Percentiles rank a stretch among this genome's conserved stretches.
Evolutionary conservation across 495 filamentous ascomycete species (phyloP).

Genomic region (Penicillium odoratum): DNA sequence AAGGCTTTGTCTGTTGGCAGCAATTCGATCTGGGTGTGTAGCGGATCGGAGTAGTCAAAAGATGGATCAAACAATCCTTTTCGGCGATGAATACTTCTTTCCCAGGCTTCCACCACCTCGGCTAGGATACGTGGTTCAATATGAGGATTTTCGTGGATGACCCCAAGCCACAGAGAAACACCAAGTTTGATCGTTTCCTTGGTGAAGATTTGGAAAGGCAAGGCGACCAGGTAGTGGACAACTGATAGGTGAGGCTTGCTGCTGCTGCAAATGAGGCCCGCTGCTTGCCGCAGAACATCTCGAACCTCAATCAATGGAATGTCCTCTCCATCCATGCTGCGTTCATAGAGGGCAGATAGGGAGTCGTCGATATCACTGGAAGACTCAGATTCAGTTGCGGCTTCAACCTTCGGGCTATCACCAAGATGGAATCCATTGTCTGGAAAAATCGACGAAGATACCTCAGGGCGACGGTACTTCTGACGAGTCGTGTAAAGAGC

Average conservation of each 20-base stretch:
- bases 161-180: slow-evolving; percentile 91
- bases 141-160: slow-evolving; percentile 92
- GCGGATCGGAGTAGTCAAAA: slow-evolving; percentile 75
- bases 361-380: slow-evolving; percentile 29
- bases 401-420: not conserved
- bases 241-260: slow-evolving; percentile 71
- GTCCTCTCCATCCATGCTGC: slow-evolving; percentile 61
- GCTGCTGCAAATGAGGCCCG: slow-evolving; percentile 76
- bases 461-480: slow-evolving; percentile 81
- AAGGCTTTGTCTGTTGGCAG: slow-evolving; percentile 80
- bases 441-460: slow-evolving; percentile 34
- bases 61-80: slow-evolving; percentile 78
- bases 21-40: slow-evolving; percentile 89
- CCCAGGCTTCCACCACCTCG: slow-evolving; percentile 86
- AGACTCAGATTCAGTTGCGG: slow-evolving; percentile 14
- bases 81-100: slow-evolving; percentile 68
- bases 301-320: slow-evolving; percentile 75
- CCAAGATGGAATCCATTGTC: slow-evolving; percentile 13
- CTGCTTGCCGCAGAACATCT: slow-evolving; percentile 77
- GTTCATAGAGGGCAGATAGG: slow-evolving; percentile 59
- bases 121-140: slow-evolving; percentile 80
- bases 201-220: slow-evolving; percentile 89
- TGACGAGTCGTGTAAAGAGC: slow-evolving; percentile 97
- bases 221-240: slow-evolving; percentile 79
- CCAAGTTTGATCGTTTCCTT: slow-evolving; percentile 95